phyloP scores from a whole-genome alignment of 345 rosid species.

The Lumnitzera racemosa region DNA sequence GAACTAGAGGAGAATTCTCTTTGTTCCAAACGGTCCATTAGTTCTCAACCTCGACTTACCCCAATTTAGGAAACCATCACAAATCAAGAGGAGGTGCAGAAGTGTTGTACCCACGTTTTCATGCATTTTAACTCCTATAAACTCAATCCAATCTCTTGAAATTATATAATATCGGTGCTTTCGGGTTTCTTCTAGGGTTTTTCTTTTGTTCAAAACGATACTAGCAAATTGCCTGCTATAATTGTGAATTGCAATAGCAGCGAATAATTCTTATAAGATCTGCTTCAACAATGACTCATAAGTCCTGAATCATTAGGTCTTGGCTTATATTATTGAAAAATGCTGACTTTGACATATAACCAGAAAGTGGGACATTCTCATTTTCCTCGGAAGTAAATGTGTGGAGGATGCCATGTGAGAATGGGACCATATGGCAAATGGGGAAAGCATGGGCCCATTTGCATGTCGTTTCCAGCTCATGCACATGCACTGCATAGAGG shows the following conservation, averaged over 20 bases:
- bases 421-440: constrained; percentile 21
- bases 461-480: neutral
- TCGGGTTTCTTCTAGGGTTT: too few relatives aligned
- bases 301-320: too few relatives aligned
- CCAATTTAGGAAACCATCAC: constrained; percentile 22
- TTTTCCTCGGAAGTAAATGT: neutral
- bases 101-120: constrained; percentile 43
- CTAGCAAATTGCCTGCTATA: too few relatives aligned
- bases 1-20: constrained; percentile 22
- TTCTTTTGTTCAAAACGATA: too few relatives aligned
- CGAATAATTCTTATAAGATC: too few relatives aligned
- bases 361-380: neutral
- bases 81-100: constrained; percentile 44
- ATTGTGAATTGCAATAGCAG: constrained; percentile 12
- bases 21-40: constrained; percentile 10
- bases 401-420: constrained; percentile 17
- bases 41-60: constrained; percentile 75
- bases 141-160: neutral
- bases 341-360: too few relatives aligned
- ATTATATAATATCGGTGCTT: neutral
- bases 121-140: neutral
- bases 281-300: too few relatives aligned
- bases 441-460: constrained; percentile 9
- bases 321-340: too few relatives aligned
- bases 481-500: neutral